phyloP scores from a whole-genome alignment of 805 yeast species.

The Candida caryicola region DNA sequence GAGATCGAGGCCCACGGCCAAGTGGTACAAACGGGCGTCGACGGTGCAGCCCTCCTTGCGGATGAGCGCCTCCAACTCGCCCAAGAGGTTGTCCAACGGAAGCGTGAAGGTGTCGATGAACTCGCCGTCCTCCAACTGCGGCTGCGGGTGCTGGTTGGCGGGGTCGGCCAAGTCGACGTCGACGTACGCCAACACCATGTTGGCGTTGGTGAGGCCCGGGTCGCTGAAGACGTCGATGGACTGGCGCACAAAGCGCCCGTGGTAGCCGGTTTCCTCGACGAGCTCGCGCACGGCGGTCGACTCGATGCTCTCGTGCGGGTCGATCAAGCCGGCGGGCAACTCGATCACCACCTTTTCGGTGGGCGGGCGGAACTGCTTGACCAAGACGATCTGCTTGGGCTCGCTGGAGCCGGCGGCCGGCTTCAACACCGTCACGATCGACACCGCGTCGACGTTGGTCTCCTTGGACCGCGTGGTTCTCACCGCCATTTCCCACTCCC shows the following conservation, averaged over 20 bases:
- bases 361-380: slow-evolving; percentile 93
- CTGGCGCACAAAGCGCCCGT: slow-evolving; percentile 53
- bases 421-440: slow-evolving; percentile 71
- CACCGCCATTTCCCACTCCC: slow-evolving; percentile 91
- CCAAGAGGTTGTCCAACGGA: slow-evolving; percentile 58
- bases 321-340: slow-evolving; percentile 93
- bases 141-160: slow-evolving; percentile 65
- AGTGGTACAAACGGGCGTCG: slow-evolving; percentile 85
- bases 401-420: slow-evolving; percentile 40
- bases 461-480: slow-evolving; percentile 65
- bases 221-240: slow-evolving; percentile 55
- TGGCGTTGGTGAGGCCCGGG: slow-evolving; percentile 88
- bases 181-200: slow-evolving; percentile 73
- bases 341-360: slow-evolving; percentile 85
- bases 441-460: slow-evolving; percentile 82
- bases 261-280: slow-evolving; percentile 89
- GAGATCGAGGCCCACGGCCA: slow-evolving; percentile 75
- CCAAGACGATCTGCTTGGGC: slow-evolving; percentile 49
- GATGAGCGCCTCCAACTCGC: slow-evolving; percentile 48
- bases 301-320: slow-evolving; percentile 74
- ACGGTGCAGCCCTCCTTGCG: slow-evolving; percentile 64
- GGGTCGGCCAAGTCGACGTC: slow-evolving; percentile 67
- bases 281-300: slow-evolving; percentile 84
- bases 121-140: slow-evolving; percentile 85
- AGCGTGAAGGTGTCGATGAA: slow-evolving; percentile 85